Evolutionary conservation across 2,329 filamentous ascomycete genomes (phyloP).

Genomic region (Penicillium italicum): DNA sequence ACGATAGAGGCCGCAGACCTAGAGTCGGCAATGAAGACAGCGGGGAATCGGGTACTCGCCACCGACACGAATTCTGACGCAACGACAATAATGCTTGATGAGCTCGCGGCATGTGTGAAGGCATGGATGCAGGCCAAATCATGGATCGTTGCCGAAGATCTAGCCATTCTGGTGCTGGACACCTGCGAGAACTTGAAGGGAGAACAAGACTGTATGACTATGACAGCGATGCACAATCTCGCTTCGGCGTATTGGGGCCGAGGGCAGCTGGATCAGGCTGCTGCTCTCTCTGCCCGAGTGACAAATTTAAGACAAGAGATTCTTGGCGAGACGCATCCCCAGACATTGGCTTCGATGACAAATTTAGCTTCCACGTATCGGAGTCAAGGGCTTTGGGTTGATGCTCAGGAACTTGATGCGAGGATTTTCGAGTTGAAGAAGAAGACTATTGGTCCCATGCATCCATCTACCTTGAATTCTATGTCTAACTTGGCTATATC

Average conservation of each 20-base stretch:
- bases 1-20: not conserved
- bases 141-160: conserved; percentile 11
- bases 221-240: conserved; percentile 16
- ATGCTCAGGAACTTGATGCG: conserved; percentile 10
- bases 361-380: conserved; percentile 16
- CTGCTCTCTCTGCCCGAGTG: conserved; percentile 1
- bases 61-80: not conserved
- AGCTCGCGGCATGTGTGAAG: conserved; percentile 3
- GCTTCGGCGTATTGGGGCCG: conserved; percentile 13
- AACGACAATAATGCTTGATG: conserved; percentile 1
- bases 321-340: conserved; percentile 10
- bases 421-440: conserved; percentile 9
- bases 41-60: not conserved
- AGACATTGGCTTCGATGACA: conserved; percentile 16
- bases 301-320: conserved; percentile 1
- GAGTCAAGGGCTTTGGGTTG: conserved; percentile 6
- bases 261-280: conserved; percentile 9
- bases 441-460: not conserved
- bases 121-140: not conserved
- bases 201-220: conserved; percentile 7
- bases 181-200: conserved; percentile 2
- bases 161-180: conserved; percentile 1
- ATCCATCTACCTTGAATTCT: conserved; percentile 7
- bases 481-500: conserved; percentile 15
- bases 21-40: not conserved